A percentile compares a stretch with the other conserved stretches of the same genome.
These are phyloP conservation scores for Naganishia randhawae DNA, from an alignment of 768 basidiomycete genomes.

Conservation along the genomic window DNA sequence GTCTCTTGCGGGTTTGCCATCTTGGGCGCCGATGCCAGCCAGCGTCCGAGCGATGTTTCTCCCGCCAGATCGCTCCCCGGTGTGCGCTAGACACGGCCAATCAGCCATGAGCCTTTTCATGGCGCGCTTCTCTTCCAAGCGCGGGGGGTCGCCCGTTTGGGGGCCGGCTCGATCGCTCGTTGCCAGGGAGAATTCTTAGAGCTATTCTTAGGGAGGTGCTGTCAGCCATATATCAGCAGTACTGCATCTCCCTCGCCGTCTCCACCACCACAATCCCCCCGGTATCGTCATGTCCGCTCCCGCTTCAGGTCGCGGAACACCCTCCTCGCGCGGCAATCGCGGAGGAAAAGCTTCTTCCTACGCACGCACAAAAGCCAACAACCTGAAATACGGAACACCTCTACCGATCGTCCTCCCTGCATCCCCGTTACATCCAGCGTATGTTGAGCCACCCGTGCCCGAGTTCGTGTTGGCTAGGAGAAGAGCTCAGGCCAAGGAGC, in stretches of 20 bases:
- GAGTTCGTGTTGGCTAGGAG: conserved; percentile 18
- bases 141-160: neutral
- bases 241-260: neutral
- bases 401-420: conserved; percentile 41
- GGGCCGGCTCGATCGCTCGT: neutral
- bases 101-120: conserved; percentile 19
- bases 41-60: conserved; percentile 6
- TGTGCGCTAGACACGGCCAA: conserved; percentile 1
- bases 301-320: neutral
- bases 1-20: neutral
- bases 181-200: conserved; percentile 14
- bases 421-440: conserved; percentile 30
- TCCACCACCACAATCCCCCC: neutral
- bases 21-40: neutral
- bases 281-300: neutral
- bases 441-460: conserved; percentile 19
- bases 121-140: neutral
- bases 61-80: conserved; percentile 4
- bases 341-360: conserved; percentile 18
- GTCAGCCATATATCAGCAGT: too few species aligned
- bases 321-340: conserved; percentile 10
- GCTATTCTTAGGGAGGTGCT: too few species aligned
- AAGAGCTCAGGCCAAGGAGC: conserved; percentile 9
- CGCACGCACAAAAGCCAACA: conserved; percentile 30
- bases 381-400: conserved; percentile 44